Base-by-base conservation (phyloP, 1,284 basidiomycete species). In the Bothia castanella region DNA sequence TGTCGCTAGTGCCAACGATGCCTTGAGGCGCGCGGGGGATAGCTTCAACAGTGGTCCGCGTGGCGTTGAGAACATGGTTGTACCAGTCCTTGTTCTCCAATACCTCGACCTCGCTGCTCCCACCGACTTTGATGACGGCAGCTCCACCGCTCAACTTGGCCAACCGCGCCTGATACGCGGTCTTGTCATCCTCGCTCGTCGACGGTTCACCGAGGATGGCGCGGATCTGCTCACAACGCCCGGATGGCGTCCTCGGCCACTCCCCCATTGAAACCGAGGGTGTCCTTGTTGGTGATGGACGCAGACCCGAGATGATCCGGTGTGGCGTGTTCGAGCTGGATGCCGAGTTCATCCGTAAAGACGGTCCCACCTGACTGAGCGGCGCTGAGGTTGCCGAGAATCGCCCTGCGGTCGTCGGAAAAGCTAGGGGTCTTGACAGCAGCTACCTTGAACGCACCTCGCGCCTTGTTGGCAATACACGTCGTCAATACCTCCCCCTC, bases 1-100 rank as follows among this genome's bases (percentile, higher is more conserved):
- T 42, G 84, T 84, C 14, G 79, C 74, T 51, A 98, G 85, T 49
- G 87, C 78, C 35, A 91, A 77, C 23, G 87, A 89, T 2, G 96
- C 94, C 75, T 96, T 97, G 67, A 96, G 80, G 25, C 90, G 79
- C 20, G 93, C 93, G 93, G 37, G 98, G 87, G 63, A 98, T 97
- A 68, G 96, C 96, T 72, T 97, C 96, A 45, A 99, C 96, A 43
- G 96, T 96, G 37, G 96, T 96, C 51, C 96, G 89, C 7, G 96
- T 98, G 19, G 93, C 94, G 71, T 97, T 97, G 53, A 98, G 80
- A 7, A 96, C 96, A 69, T 99, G 96, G 65, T 99, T 96, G 70
- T 97, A 98, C 47, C 95, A 82, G 72, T 98, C 96, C 85, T 98
- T 98, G 90, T 98, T 98, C 82, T 99, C 96, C 16, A 95, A 83